Percentiles rank a stretch among this genome's conserved stretches.
phyloP scores from a whole-genome alignment of 2,329 filamentous ascomycete genomes.

The Pseudogymnoascus sp. region DNA sequence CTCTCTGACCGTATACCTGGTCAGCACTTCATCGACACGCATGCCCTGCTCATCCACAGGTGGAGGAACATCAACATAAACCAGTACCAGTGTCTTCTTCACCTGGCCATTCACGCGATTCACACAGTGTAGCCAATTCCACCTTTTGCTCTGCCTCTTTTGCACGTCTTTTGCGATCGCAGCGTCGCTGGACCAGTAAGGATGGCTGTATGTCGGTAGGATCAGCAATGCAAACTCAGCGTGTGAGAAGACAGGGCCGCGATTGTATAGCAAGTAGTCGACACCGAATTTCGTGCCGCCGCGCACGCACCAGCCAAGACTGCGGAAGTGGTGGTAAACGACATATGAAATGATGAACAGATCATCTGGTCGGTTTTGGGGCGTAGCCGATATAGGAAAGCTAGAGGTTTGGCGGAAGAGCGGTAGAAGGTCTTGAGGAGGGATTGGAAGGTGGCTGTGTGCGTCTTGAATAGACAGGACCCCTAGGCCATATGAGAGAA shows the following conservation, averaged over 20 bases:
- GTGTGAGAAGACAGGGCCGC: conserved; percentile 88
- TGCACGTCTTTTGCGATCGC: conserved; percentile 43
- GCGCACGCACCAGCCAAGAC: conserved; percentile 87
- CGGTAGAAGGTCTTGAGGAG: conserved; percentile 49
- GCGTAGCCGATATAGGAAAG: conserved; percentile 46
- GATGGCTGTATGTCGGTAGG: conserved; percentile 68
- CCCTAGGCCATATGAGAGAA: conserved; percentile 73
- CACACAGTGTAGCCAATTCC: conserved; percentile 81
- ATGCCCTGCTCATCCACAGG: conserved; percentile 41
- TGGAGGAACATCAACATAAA: conserved; percentile 84
- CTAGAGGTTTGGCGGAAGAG: conserved; percentile 63
- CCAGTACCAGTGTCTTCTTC: conserved; percentile 78
- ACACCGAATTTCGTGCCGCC: conserved; percentile 90
- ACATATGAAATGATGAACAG: conserved; percentile 79
- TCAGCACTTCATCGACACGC: conserved; percentile 56
- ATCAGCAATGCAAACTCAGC: conserved; percentile 87
- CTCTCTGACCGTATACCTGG: conserved; percentile 68
- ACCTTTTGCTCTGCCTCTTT: conserved; percentile 44
- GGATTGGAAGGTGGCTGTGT: conserved; percentile 36
- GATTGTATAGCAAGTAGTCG: conserved; percentile 89
- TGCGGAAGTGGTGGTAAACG: conserved; percentile 93
- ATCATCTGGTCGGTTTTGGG: conserved; percentile 55
- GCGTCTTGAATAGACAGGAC: conserved; percentile 55
- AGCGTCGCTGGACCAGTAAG: conserved; percentile 54
- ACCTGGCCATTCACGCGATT: conserved; percentile 87